Percentiles rank a stretch among this genome's conserved stretches.
Conservation (phyloP, 768 basidiomycete species). For the Gymnopilus dilepis region DNA sequence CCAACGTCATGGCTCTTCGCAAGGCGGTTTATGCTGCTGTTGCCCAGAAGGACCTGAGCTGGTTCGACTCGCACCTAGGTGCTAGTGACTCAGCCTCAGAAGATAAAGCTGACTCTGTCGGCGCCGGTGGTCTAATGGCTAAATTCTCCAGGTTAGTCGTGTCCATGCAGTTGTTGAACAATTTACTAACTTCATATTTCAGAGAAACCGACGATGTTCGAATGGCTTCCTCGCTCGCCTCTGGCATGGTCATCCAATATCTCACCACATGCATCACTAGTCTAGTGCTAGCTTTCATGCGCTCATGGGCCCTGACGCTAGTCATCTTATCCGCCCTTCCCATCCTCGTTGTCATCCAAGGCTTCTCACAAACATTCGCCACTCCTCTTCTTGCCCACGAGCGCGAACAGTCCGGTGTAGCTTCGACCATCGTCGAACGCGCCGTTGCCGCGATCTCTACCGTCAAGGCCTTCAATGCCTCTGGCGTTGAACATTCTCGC, state of each 20-base stretch:
- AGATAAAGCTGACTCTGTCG: conserved; percentile 48
- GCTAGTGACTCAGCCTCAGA: conserved; percentile 41
- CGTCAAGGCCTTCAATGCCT: conserved; percentile 93
- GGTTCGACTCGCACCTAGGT: conserved; percentile 87
- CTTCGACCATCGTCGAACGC: conserved; percentile 82
- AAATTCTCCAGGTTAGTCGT: conserved; percentile 76
- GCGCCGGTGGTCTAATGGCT: conserved; percentile 90
- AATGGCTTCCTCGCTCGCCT: conserved; percentile 78
- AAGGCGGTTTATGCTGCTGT: conserved; percentile 72
- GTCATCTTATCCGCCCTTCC: conserved; percentile 94
- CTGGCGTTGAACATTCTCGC: conserved; percentile 49
- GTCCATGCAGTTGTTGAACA: too few relatives aligned
- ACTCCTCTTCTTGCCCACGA: conserved; percentile 72
- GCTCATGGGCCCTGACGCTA: conserved; percentile 84
- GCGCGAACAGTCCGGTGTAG: conserved; percentile 69
- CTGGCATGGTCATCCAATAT: conserved; percentile 82
- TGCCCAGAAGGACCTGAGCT: conserved; percentile 76
- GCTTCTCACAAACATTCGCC: conserved; percentile 71
- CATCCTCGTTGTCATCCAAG: conserved; percentile 76
- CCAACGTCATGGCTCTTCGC: conserved; percentile 72
- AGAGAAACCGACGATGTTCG: conserved; percentile 97
- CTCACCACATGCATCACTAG: conserved; percentile 79
- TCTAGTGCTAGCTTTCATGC: conserved; percentile 80
- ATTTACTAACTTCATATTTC: background rate
- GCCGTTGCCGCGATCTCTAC: conserved; percentile 80